Evolutionary conservation across 148 eudicot genomes (phyloP), one percentile per base, ranked within the genome.

Genomic region (Simmondsia chinensis): DNA sequence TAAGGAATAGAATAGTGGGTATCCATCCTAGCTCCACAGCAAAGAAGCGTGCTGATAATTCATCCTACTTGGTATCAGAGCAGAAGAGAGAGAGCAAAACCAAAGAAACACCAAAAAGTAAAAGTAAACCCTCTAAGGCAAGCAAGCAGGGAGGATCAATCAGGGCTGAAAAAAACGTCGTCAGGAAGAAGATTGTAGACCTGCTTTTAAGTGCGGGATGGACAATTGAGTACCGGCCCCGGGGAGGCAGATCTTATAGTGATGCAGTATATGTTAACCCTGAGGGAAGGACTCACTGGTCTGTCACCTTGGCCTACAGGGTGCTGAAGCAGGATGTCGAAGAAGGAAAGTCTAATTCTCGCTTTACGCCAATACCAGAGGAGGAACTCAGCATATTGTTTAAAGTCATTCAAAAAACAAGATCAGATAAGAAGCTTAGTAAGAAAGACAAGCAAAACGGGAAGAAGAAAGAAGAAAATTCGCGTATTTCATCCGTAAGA

Each of bases 191-290:
- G 60, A 86, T 91, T 30, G 66, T 69, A 3, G 66, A 45, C 8
- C 70, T 86, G 83, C 75, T 91, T 31, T 31, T 19, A 18, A 57
- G 54, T 34, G 83, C 86, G 13, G 99, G 99, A 7, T 91, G 99
- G 99, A 79, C 68, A 43, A 49, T 86, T 53, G 75, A 91, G 21
- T 50, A 67, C 45, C 65, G 80, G 63, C 94, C 77, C 11, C 70
- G 99, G 65, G 35, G 22, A 19, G 63, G 74, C 33, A 72, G 58
- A 54, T 72, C 52, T 4, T 82, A 91, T 43, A 18, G 11, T 3
- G 99, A 91, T 41, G 65, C 89, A 8, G 82, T 91, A 2, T 91
- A 85, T 73, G 73, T 80, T 20, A 68, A 70, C 24, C 66, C 65
- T 8, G 35, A 54, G 9, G 94, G 96, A 59, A 73, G 48, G 63